Evolutionary conservation across 1,284 basidiomycete species (phyloP), one percentile per base, ranked within the genome.

Genomic region (Fomes fomentarius): DNA sequence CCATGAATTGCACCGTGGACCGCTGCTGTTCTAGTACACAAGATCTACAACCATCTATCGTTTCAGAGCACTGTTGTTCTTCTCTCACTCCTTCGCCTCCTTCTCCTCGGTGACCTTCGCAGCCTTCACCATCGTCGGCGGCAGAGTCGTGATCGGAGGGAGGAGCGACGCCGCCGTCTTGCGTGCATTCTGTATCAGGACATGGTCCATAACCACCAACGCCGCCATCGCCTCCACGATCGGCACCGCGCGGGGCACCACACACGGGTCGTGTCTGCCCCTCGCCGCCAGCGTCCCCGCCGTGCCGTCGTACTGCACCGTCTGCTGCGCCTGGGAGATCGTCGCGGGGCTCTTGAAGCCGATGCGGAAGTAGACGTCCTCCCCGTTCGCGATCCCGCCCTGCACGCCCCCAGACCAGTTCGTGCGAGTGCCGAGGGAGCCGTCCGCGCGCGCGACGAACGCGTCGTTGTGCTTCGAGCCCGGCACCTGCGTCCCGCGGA

Each of bases 321-420:
- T 99, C 42, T 78, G 67, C 74, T 99, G 97, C 42, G 88, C 81
- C 74, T 94, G 95, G 15, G 93, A 91, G 72, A 99, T 99, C 31
- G 97, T 99, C 31, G 97, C 97, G 51, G 97, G 97, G 37, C 93
- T 93, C 77, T 99, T 99, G 87, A 99, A 99, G 2, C 92, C 96
- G 64, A 98, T 82, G 55, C 93, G 84, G 82, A 99, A 98, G 81
- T 98, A 99, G 69, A 99, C 91, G 69, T 95, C 88, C 78, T 99
- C 95, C 43, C 94, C 94, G 71, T 99, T 99, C 53, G 92, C 89
- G 72, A 99, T 99, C 33, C 97, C 97, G 50, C 97, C 97, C 76
- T 99, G 97, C 52, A 99, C 84, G 52, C 97, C 97, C 47, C 97
- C 97, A 66, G 91, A 94, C 93, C 95, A 95, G 78, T 99, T 99